Evolutionary conservation across 2,329 filamentous ascomycete genomes (phyloP).

Genomic region (Chrysosporium queenslandicum): DNA sequence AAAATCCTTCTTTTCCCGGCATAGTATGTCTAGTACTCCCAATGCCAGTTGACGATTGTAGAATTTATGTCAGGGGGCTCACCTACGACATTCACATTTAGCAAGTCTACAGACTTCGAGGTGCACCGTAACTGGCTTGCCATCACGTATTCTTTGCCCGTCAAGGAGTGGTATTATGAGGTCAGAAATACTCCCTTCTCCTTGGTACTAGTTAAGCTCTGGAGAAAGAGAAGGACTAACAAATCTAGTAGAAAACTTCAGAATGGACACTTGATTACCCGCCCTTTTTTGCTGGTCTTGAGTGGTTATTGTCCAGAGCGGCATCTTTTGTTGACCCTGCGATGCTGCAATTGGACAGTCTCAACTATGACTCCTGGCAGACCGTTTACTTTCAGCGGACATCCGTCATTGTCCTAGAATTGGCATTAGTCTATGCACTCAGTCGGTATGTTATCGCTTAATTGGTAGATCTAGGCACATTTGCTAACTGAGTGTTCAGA

Average conservation of each 20-base stretch:
- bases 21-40: constrained; percentile 65
- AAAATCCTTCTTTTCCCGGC: constrained; percentile 89
- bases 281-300: constrained; percentile 94
- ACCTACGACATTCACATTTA: constrained; percentile 31
- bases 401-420: constrained; percentile 78
- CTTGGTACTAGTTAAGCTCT: neutral
- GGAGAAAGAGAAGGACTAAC: neutral
- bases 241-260: constrained; percentile 61
- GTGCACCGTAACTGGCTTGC: constrained; percentile 98
- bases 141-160: constrained; percentile 78
- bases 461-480: too few relatives aligned
- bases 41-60: neutral
- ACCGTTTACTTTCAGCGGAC: constrained; percentile 85
- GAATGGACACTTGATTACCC: constrained; percentile 99
- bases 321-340: constrained; percentile 66
- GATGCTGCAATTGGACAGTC: constrained; percentile 71
- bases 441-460: constrained; percentile 58
- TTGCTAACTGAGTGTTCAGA: constrained; percentile 34
- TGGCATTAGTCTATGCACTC: constrained; percentile 73
- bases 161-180: constrained; percentile 91
- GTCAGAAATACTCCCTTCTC: constrained; percentile 34
- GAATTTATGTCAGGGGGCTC: neutral
- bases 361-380: constrained; percentile 84
- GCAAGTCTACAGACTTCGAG: constrained; percentile 98
- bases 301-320: constrained; percentile 78